phyloP scores from a whole-genome alignment of 2,329 filamentous ascomycete genomes.

The Colletotrichum somersetense region DNA sequence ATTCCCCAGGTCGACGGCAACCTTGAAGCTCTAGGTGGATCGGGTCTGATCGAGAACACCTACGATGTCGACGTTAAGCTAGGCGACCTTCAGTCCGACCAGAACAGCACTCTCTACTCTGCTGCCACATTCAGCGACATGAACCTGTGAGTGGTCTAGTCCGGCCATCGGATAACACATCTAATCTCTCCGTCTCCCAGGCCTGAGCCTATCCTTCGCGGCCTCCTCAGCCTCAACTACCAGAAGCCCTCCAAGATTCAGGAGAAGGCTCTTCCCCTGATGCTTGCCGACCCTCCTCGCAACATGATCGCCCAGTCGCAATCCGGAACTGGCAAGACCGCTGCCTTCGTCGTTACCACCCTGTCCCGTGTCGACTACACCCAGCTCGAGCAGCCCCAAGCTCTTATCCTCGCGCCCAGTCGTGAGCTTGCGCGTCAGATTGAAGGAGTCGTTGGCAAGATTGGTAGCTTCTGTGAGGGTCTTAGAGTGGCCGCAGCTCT shows the following conservation, averaged over 20 bases:
- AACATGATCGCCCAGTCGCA: conserved; percentile 99
- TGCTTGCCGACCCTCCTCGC: conserved; percentile 85
- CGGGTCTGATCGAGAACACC: conserved; percentile 75
- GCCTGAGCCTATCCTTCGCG: conserved; percentile 74
- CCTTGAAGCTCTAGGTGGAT: conserved; percentile 57
- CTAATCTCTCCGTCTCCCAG: conserved; percentile 42
- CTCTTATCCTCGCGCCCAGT: conserved; percentile 89
- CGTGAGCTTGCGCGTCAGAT: conserved; percentile 97
- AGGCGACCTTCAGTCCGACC: conserved; percentile 87
- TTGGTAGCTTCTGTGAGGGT: conserved; percentile 85
- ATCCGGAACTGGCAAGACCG: conserved; percentile 97
- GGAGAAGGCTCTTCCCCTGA: conserved; percentile 90
- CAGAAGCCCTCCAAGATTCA: conserved; percentile 98
- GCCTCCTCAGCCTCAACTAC: conserved; percentile 86
- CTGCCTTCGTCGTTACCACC: conserved; percentile 93
- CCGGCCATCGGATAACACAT: background rate
- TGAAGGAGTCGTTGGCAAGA: conserved; percentile 82
- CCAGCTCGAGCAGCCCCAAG: conserved; percentile 80
- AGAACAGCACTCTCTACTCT: conserved; percentile 89
- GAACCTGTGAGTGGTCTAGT: conserved; percentile 73
- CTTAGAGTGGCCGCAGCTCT: conserved; percentile 86
- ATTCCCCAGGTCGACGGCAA: conserved; percentile 55
- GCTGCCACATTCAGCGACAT: conserved; percentile 87
- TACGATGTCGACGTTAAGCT: conserved; percentile 95
- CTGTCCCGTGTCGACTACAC: conserved; percentile 85